Evolutionary conservation across 2,329 filamentous ascomycete genomes (phyloP).

Genomic region (Elsinoe arachidis): DNA sequence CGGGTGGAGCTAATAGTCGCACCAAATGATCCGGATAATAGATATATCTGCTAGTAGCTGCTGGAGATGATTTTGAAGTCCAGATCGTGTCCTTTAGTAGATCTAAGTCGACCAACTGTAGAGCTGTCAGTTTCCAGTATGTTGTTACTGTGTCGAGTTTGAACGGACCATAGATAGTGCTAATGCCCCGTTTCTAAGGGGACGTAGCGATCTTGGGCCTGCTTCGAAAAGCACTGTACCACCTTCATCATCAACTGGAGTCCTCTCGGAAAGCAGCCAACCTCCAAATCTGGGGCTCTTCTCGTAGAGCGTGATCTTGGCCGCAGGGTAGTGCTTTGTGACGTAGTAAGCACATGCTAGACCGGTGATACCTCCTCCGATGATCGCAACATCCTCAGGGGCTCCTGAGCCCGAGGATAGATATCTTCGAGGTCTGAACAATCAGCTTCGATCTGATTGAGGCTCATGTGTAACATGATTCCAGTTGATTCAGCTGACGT

Average conservation of each 20-base stretch:
- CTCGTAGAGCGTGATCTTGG: conserved; percentile 76
- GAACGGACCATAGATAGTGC: conserved; percentile 60
- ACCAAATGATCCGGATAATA: conserved; percentile 84
- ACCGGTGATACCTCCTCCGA: conserved; percentile 78
- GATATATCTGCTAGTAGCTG: conserved; percentile 61
- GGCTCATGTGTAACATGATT: not conserved
- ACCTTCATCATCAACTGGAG: conserved; percentile 54
- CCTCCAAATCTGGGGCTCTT: conserved; percentile 62
- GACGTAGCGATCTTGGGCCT: conserved; percentile 70
- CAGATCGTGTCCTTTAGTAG: conserved; percentile 49
- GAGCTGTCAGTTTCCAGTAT: not conserved
- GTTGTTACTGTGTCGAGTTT: too few relatives aligned
- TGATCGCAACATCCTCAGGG: conserved; percentile 49
- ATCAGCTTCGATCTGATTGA: not conserved
- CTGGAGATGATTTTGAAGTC: conserved; percentile 42
- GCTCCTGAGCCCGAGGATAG: conserved; percentile 5
- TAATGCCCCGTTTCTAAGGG: conserved; percentile 50
- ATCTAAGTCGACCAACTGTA: conserved; percentile 50
- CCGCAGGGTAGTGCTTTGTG: conserved; percentile 55
- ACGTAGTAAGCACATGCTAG: conserved; percentile 72
- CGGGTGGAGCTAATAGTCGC: conserved; percentile 43
- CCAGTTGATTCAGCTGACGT: not conserved
- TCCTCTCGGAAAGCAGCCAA: conserved; percentile 65
- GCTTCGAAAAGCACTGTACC: conserved; percentile 67
- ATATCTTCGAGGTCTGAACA: not conserved